Conservation (phyloP, 352 stramenopile genomes). For the Globisporangium cystogenes region DNA sequence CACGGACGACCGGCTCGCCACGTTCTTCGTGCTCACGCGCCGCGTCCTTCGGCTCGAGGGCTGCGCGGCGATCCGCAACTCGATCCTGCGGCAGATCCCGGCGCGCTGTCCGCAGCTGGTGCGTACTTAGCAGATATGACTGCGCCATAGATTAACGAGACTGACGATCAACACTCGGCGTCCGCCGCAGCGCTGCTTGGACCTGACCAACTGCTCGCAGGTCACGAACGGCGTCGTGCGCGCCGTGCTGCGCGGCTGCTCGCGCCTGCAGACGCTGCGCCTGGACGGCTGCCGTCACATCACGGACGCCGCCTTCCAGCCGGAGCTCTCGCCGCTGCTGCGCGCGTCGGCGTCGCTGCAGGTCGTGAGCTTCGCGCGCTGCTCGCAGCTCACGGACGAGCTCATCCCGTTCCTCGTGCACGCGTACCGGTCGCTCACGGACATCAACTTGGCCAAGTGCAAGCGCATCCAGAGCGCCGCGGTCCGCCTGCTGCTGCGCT, state of each 20-base stretch:
- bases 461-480: slow-evolving; percentile 80
- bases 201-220: slow-evolving; percentile 82
- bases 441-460: slow-evolving; percentile 81
- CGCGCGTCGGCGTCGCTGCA: slow-evolving; percentile 72
- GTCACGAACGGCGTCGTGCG: slow-evolving; percentile 85
- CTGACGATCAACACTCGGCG: not conserved
- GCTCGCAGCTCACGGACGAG: slow-evolving; percentile 73
- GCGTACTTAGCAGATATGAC: slow-evolving; percentile 10
- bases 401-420: slow-evolving; percentile 79
- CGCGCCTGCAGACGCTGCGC: slow-evolving; percentile 69
- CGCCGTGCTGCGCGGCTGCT: slow-evolving; percentile 71
- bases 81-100: slow-evolving; percentile 82
- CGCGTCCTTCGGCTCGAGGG: slow-evolving; percentile 65
- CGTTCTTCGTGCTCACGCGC: slow-evolving; percentile 76
- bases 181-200: slow-evolving; percentile 54
- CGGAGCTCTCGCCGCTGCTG: slow-evolving; percentile 67
- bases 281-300: slow-evolving; percentile 84
- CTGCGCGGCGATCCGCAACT: slow-evolving; percentile 81
- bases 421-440: slow-evolving; percentile 62
- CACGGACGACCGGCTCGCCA: slow-evolving; percentile 76
- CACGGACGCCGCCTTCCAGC: slow-evolving; percentile 84
- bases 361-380: slow-evolving; percentile 73
- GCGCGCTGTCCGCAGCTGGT: slow-evolving; percentile 79
- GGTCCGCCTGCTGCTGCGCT: slow-evolving; percentile 59
- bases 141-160: not conserved